A percentile compares a stretch with the other conserved stretches of the same genome.
These are phyloP conservation scores for Umbelopsis sp. DNA, from an alignment of 371 early-diverging fungal species.

Conservation along the genomic window DNA sequence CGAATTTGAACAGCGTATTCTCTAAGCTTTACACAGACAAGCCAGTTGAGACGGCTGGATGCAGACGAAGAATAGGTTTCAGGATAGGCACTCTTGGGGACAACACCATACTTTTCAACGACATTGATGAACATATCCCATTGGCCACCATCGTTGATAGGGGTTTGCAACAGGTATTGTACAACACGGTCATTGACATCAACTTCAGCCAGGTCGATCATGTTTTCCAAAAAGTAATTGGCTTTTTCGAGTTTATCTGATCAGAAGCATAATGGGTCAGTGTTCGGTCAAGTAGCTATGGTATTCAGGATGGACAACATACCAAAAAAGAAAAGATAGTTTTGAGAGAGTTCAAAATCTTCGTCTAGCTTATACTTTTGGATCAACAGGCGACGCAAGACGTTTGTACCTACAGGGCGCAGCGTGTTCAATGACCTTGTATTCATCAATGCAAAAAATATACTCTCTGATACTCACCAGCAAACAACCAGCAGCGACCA, in stretches of 20 bases:
- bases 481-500: constrained; percentile 90
- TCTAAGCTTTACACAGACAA: constrained; percentile 72
- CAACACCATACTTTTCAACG: constrained; percentile 76
- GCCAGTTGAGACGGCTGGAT: constrained; percentile 60
- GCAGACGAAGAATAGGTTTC: constrained; percentile 71
- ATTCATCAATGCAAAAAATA: not conserved
- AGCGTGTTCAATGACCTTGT: not conserved
- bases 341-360: constrained; percentile 80
- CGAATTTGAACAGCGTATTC: constrained; percentile 73
- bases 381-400: constrained; percentile 41
- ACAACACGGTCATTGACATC: constrained; percentile 75
- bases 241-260: constrained; percentile 77
- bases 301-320: constrained; percentile 22
- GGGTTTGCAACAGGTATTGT: constrained; percentile 69
- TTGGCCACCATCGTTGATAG: constrained; percentile 73
- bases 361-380: constrained; percentile 66
- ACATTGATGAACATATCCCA: constrained; percentile 84
- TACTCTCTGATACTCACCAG: constrained; percentile 59
- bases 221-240: constrained; percentile 82
- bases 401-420: constrained; percentile 36
- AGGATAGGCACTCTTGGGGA: constrained; percentile 75
- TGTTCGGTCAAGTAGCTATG: no score
- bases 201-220: constrained; percentile 67
- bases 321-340: constrained; percentile 83
- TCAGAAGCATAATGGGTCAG: no score